phyloP scores from a whole-genome alignment of 1,284 basidiomycete genomes.

The Sanghuangporus sanghuang region DNA sequence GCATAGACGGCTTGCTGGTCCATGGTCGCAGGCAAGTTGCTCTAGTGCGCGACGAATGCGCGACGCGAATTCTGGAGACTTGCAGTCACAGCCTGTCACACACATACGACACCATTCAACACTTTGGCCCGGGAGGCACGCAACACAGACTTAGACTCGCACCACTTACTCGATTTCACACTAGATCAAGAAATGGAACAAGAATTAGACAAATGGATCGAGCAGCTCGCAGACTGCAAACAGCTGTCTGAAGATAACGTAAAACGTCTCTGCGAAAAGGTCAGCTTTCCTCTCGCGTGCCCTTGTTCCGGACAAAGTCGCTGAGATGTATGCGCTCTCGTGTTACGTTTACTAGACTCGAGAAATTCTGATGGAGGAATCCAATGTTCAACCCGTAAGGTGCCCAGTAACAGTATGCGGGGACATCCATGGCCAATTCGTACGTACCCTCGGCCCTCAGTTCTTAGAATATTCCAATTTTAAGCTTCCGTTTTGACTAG shows the following conservation, averaged over 20 bases:
- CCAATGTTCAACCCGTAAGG: slow-evolving; percentile 95
- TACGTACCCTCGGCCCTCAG: slow-evolving; percentile 46
- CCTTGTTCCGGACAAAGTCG: slow-evolving; percentile 23
- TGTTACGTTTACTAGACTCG: slow-evolving; percentile 62
- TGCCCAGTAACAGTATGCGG: slow-evolving; percentile 98
- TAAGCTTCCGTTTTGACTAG: slow-evolving; percentile 39
- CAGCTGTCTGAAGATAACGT: slow-evolving; percentile 95
- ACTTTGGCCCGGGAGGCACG: not conserved
- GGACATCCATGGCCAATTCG: slow-evolving; percentile 99
- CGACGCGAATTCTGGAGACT: not conserved
- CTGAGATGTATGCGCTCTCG: slow-evolving; percentile 18
- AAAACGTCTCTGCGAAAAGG: slow-evolving; percentile 99
- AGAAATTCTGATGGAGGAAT: slow-evolving; percentile 97
- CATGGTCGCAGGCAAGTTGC: not conserved
- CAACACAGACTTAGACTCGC: not conserved
- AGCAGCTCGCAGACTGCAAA: slow-evolving; percentile 97
- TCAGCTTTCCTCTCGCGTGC: slow-evolving; percentile 34
- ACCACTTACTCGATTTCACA: not conserved
- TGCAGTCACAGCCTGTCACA: not conserved
- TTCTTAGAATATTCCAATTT: slow-evolving; percentile 23
- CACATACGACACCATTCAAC: not conserved
- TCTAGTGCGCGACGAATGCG: not conserved
- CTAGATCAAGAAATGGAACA: slow-evolving; percentile 50
- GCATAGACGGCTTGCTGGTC: slow-evolving; percentile 71
- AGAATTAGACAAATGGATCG: slow-evolving; percentile 93